These are phyloP conservation scores for Lavandula angustifolia DNA, from an alignment of 257 asterid species.

Conservation along the genomic window DNA sequence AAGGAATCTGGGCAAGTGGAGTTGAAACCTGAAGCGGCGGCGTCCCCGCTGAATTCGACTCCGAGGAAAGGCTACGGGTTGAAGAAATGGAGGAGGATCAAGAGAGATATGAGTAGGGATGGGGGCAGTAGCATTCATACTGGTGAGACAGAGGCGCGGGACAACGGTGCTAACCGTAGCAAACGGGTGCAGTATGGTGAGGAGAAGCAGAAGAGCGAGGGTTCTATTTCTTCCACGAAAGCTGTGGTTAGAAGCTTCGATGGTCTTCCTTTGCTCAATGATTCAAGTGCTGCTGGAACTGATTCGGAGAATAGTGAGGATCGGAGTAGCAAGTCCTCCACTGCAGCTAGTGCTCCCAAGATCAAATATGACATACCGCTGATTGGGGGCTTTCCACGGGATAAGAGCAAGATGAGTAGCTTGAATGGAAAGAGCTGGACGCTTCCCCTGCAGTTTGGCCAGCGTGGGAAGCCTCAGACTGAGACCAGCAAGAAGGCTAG, in stretches of 20 bases:
- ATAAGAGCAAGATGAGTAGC: conserved; percentile 45
- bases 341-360: conserved; percentile 73
- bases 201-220: conserved; percentile 50
- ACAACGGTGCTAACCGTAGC: conserved; percentile 34
- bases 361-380: conserved; percentile 41
- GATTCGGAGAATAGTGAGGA: conserved; percentile 71
- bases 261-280: conserved; percentile 41
- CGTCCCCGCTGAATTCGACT: conserved; percentile 4
- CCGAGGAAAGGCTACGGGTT: conserved; percentile 54
- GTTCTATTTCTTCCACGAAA: conserved; percentile 69
- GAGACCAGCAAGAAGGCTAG: conserved; percentile 58
- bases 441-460: conserved; percentile 42
- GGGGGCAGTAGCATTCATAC: conserved; percentile 39
- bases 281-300: conserved; percentile 39
- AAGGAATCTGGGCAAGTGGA: conserved; percentile 24
- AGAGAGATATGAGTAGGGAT: conserved; percentile 47
- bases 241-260: conserved; percentile 50
- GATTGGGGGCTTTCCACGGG: conserved; percentile 35
- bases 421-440: conserved; percentile 49
- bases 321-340: conserved; percentile 76
- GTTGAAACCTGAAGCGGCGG: not conserved
- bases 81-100: conserved; percentile 85
- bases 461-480: conserved; percentile 44
- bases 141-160: conserved; percentile 38
- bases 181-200: conserved; percentile 48